phyloP scores from a whole-genome alignment of 495 filamentous ascomycete species.

The Penicillium turbatum region DNA sequence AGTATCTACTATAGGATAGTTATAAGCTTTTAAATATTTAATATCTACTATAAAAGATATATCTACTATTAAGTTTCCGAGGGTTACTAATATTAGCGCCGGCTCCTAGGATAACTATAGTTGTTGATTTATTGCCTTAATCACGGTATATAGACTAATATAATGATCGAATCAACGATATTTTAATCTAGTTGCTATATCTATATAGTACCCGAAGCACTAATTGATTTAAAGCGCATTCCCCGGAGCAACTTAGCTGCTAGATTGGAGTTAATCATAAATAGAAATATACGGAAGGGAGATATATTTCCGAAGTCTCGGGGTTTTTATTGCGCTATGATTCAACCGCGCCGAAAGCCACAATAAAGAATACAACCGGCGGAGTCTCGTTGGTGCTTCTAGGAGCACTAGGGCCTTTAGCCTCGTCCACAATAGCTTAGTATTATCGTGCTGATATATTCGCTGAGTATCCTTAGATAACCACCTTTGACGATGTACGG shows the following conservation, averaged over 20 bases:
- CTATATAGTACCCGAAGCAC: neutral
- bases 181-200: neutral
- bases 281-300: neutral
- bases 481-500: neutral
- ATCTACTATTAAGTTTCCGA: neutral
- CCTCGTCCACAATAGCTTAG: neutral
- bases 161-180: neutral
- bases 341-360: too few species aligned
- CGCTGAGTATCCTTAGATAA: neutral
- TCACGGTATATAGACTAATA: neutral
- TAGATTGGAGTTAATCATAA: neutral
- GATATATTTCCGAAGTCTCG: neutral
- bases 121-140: neutral
- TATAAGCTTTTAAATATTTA: neutral
- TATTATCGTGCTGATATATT: neutral
- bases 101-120: neutral
- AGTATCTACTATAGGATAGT: neutral
- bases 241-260: neutral
- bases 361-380: too few species aligned
- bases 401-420: neutral
- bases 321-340: neutral
- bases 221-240: neutral
- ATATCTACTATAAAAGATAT: neutral
- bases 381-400: too few species aligned
- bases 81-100: neutral